Evolutionary conservation across 805 yeast species (phyloP).

Genomic region (Scheffersomyces ergatensis): DNA sequence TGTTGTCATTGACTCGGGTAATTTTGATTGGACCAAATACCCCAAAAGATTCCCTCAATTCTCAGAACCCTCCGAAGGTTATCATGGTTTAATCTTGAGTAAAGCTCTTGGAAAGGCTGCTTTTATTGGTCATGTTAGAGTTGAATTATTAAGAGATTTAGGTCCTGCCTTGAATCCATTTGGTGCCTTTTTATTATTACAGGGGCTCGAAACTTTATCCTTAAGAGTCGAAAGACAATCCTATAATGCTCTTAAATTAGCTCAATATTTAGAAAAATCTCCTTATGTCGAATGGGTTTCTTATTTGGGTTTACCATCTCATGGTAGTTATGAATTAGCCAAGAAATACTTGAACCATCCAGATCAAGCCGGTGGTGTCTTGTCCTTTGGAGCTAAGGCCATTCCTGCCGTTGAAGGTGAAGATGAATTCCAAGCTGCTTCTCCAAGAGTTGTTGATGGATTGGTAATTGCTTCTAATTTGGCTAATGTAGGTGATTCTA

Average conservation of each 20-base stretch:
- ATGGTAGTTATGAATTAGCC: conserved; percentile 75
- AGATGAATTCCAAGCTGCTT: conserved; percentile 69
- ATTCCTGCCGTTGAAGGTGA: conserved; percentile 39
- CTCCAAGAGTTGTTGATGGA: conserved; percentile 80
- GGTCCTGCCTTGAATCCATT: conserved; percentile 91
- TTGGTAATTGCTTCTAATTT: conserved; percentile 86
- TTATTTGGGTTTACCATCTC: conserved; percentile 83
- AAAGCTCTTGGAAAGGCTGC: conserved; percentile 82
- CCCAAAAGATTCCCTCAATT: conserved; percentile 91
- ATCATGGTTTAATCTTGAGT: conserved; percentile 82
- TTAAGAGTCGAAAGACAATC: conserved; percentile 93
- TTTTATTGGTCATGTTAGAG: conserved; percentile 74
- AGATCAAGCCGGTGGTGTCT: conserved; percentile 76
- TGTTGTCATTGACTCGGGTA: conserved; percentile 85
- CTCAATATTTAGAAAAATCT: conserved; percentile 68
- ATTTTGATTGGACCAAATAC: conserved; percentile 84
- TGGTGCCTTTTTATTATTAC: conserved; percentile 79
- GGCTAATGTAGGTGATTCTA: conserved; percentile 96
- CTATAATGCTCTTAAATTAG: conserved; percentile 75
- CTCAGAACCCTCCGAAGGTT: conserved; percentile 87
- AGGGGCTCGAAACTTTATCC: conserved; percentile 93
- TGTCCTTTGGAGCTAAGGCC: conserved; percentile 85
- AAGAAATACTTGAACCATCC: conserved; percentile 67
- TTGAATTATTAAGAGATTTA: conserved; percentile 84
- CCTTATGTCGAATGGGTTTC: conserved; percentile 86